A percentile compares a stretch with the other conserved stretches of the same genome.
phyloP scores from a whole-genome alignment of 768 basidiomycete species.

The Pleurotus platypus region DNA sequence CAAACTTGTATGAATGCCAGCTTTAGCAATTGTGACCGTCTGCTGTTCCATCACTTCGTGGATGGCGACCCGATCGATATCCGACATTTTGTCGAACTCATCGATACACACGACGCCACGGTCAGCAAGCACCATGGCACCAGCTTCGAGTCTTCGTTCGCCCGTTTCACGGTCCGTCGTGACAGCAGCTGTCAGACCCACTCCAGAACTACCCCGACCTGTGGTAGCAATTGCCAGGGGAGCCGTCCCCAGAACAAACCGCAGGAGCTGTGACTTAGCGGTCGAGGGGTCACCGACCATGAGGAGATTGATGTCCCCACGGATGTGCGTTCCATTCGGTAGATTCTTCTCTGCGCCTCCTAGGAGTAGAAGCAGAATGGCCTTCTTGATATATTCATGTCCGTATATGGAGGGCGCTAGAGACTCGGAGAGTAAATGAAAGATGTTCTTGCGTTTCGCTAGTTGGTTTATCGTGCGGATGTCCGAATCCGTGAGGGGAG shows the following conservation, averaged over 20 bases:
- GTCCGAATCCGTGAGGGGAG: slow-evolving; percentile 87
- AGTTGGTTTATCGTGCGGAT: slow-evolving; percentile 96
- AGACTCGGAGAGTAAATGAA: slow-evolving; percentile 85
- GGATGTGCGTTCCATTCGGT: slow-evolving; percentile 95
- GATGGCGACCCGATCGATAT: slow-evolving; percentile 96
- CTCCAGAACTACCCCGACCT: slow-evolving; percentile 96
- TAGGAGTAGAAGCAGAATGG: slow-evolving; percentile 87
- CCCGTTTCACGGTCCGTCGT: slow-evolving; percentile 98
- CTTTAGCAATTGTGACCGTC: slow-evolving; percentile 98
- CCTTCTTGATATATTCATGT: slow-evolving; percentile 93
- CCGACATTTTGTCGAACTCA: slow-evolving; percentile 99
- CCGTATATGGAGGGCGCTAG: slow-evolving; percentile 98
- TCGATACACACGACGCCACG: slow-evolving; percentile 99
- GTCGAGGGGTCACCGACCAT: slow-evolving; percentile 99
- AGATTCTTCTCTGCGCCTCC: slow-evolving; percentile 98
- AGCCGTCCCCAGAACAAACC: slow-evolving; percentile 94
- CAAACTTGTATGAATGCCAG: slow-evolving; percentile 96
- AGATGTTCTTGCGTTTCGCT: slow-evolving; percentile 82
- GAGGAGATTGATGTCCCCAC: slow-evolving; percentile 98
- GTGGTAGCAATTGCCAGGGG: slow-evolving; percentile 98
- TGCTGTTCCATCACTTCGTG: slow-evolving; percentile 99
- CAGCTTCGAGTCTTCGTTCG: slow-evolving; percentile 94
- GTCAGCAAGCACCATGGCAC: slow-evolving; percentile 99
- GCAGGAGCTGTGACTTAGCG: slow-evolving; percentile 93
- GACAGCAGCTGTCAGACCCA: slow-evolving; percentile 97